Base-by-base conservation (phyloP, 352 stramenopile species). In the Phytophthora rubi region DNA sequence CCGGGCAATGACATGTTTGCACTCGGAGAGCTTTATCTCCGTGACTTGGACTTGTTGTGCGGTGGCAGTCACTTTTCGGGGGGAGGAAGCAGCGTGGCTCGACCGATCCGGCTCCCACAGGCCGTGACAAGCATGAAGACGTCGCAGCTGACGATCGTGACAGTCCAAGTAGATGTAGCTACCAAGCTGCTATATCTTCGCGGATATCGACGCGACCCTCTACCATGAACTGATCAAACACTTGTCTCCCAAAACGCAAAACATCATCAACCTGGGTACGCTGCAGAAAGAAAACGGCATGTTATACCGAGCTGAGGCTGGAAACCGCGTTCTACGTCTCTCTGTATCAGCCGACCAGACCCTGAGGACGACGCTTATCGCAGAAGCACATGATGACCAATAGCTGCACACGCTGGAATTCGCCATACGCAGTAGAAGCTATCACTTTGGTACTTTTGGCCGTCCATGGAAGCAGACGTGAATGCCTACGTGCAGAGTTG, bases 401-500 rank as follows among this genome's bases (percentile, higher is more conserved):
- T 47, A 16, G 39, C 28, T 1, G 56, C 44, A 1, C 56, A 26
- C n/a, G 26, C 56, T 6, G 44, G 42, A n/a, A 63, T 63, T 23
- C 56, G 56, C 4, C 42, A 44, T 2, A 63, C 59, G 8, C 48
- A 59, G n/a, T 48, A 42, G 6, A 65, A 58, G 26, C 26, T 65
- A 10, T 2, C 21, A 1, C 23, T 45, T 3, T 65, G 49, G 49
- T 59, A 65, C 8, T 59, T 53, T 52, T 59, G 59, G 49, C 49
- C 49, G 10, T 12, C 2, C 1, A 28, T 48, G 4, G 44, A 39
- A 35, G 28, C 7, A 1, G 60, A 60, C 33, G 49, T 67, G 37
- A 55, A 48, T n/a, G n/a, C 7, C 2, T 67, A 53, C 37, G 6
- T 67, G 39, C n/a, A 44, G 6, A 59, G 59, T 26, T 66, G 49